These are phyloP conservation scores for Arbutus unedo DNA, from an alignment of 148 eudicot genomes.

Conservation along the genomic window DNA sequence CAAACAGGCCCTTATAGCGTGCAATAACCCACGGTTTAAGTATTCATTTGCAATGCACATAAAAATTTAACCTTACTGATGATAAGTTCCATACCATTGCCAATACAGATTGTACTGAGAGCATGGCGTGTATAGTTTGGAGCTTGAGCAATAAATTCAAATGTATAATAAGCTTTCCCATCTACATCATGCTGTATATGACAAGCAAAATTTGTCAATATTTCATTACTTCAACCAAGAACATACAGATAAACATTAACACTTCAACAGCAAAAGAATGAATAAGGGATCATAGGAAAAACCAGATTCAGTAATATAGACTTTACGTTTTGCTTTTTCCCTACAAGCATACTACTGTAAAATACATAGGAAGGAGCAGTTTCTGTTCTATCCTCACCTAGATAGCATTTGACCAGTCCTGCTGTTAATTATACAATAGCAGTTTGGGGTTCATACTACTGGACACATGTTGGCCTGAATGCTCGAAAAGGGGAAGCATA, in stretches of 20 bases:
- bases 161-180: constrained; percentile 81
- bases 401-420: not conserved
- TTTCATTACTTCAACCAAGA: not conserved
- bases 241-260: not conserved
- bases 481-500: too few species aligned
- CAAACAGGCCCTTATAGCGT: too few species aligned
- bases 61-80: not conserved
- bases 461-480: too few species aligned
- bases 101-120: constrained; percentile 74
- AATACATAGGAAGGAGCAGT: too few species aligned
- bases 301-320: too few species aligned
- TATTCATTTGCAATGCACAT: not conserved
- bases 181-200: constrained; percentile 74
- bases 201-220: not conserved
- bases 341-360: too few species aligned
- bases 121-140: constrained; percentile 94
- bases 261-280: not conserved
- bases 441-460: too few species aligned
- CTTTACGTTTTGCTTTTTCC: too few species aligned
- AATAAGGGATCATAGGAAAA: not conserved
- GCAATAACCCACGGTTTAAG: not conserved
- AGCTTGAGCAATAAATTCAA: constrained; percentile 84
- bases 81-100: constrained; percentile 66
- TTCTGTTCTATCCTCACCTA: not conserved
- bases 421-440: not conserved